These are phyloP conservation scores for Circinella umbellata DNA, from an alignment of 371 early-diverging fungal species.

Conservation along the genomic window DNA sequence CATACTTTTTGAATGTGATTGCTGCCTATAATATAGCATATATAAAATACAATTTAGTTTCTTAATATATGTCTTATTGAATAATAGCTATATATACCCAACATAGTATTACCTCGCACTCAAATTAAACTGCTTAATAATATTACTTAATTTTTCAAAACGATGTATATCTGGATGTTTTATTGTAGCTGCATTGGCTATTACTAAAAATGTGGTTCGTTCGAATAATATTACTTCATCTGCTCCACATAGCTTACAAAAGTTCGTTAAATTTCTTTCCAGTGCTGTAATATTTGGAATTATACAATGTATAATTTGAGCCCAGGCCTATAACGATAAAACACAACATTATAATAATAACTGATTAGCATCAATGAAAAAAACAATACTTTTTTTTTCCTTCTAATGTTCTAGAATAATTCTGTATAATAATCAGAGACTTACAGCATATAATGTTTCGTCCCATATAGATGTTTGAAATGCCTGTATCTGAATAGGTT, in stretches of 20 bases:
- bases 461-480: conserved; percentile 97
- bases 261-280: conserved; percentile 78
- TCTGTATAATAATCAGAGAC: neutral
- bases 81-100: conserved; percentile 4
- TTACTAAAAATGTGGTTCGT: conserved; percentile 94
- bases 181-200: conserved; percentile 74
- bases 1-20: conserved; percentile 27
- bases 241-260: conserved; percentile 85
- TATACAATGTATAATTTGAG: conserved; percentile 90
- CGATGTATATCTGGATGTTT: conserved; percentile 73
- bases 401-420: too few relatives aligned
- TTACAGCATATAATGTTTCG: conserved; percentile 88
- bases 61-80: neutral
- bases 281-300: conserved; percentile 89
- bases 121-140: conserved; percentile 92
- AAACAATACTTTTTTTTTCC: too few relatives aligned
- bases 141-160: conserved; percentile 92
- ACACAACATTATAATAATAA: neutral
- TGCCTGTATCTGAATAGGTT: conserved; percentile 72
- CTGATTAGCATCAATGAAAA: neutral
- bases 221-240: conserved; percentile 95
- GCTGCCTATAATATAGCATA: conserved; percentile 12
- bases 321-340: conserved; percentile 80
- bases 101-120: conserved; percentile 65
- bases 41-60: neutral